Evolutionary conservation across 495 filamentous ascomycete genomes (phyloP).

Genomic region (Annulohypoxylon nitens): DNA sequence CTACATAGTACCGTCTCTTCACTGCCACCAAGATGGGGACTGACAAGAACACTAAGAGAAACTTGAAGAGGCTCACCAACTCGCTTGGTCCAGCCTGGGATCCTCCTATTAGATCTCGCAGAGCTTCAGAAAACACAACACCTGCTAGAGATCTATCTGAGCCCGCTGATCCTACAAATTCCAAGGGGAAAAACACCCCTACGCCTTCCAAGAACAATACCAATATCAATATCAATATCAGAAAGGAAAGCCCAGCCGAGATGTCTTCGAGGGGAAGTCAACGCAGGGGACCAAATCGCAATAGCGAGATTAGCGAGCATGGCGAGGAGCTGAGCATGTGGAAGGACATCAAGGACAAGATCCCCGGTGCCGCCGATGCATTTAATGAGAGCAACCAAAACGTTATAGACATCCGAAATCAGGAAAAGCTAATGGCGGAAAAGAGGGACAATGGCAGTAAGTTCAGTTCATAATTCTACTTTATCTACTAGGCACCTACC

Average conservation of each 20-base stretch:
- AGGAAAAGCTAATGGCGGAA: constrained; percentile 61
- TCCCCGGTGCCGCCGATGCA: constrained; percentile 54
- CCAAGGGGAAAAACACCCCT: constrained; percentile 1
- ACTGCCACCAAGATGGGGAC: constrained; percentile 20
- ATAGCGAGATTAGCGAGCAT: constrained; percentile 59
- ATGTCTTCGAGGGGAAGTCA: constrained; percentile 64
- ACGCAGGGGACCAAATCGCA: constrained; percentile 62
- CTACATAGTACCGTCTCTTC: not conserved
- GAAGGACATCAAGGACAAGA: constrained; percentile 60
- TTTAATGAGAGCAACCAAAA: constrained; percentile 60
- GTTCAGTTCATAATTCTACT: constrained; percentile 10
- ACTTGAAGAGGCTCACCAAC: constrained; percentile 36
- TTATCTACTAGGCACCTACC: not conserved
- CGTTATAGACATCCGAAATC: constrained; percentile 54
- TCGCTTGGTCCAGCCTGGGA: constrained; percentile 39
- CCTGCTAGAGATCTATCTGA: not conserved
- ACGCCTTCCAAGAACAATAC: not conserved
- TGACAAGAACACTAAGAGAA: constrained; percentile 35
- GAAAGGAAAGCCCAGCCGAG: not conserved
- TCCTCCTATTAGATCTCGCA: constrained; percentile 13
- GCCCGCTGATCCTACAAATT: not conserved
- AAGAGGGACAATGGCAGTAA: constrained; percentile 52
- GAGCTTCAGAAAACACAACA: constrained; percentile 1
- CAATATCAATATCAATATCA: not conserved
- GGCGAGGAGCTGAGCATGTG: constrained; percentile 63